phyloP scores from a whole-genome alignment of 441 rosid species.

The Daphne laureola region DNA sequence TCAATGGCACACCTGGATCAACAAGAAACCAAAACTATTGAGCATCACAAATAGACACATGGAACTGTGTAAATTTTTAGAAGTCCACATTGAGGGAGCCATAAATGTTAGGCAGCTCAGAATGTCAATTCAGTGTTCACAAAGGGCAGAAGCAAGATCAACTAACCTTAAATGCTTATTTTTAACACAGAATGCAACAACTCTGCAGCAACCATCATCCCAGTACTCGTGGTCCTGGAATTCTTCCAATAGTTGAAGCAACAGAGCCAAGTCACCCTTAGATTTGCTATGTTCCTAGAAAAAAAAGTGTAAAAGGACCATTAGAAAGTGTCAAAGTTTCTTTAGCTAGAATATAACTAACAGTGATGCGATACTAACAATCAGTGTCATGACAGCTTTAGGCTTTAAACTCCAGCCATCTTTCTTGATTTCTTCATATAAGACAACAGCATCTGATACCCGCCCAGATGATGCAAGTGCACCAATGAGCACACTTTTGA shows the following conservation, averaged over 20 bases:
- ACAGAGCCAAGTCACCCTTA: slow-evolving; percentile 36
- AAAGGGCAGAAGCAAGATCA: not conserved
- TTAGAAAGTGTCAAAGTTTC: too few species aligned
- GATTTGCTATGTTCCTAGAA: slow-evolving; percentile 46
- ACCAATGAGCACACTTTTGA: slow-evolving; percentile 59
- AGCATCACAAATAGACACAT: not conserved
- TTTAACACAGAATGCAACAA: slow-evolving; percentile 39
- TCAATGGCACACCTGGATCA: slow-evolving; percentile 42
- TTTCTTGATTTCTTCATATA: slow-evolving; percentile 63
- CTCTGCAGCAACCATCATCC: slow-evolving; percentile 59
- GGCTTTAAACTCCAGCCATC: slow-evolving; percentile 43
- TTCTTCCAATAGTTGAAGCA: slow-evolving; percentile 49
- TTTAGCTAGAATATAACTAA: too few species aligned
- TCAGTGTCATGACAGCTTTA: slow-evolving; percentile 53
- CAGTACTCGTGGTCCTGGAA: slow-evolving; percentile 39
- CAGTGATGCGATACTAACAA: slow-evolving; percentile 41
- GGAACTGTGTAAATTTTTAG: not conserved
- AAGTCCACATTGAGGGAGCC: too few species aligned
- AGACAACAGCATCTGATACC: slow-evolving; percentile 51
- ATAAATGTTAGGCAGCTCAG: too few species aligned
- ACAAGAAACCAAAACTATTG: slow-evolving; percentile 10
- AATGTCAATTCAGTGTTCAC: too few species aligned
- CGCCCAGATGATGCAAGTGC: slow-evolving; percentile 73
- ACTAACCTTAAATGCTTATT: slow-evolving; percentile 50
- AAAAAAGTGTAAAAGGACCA: not conserved